Conservation (phyloP, 78 protist species). For the Acrasis kona region DNA sequence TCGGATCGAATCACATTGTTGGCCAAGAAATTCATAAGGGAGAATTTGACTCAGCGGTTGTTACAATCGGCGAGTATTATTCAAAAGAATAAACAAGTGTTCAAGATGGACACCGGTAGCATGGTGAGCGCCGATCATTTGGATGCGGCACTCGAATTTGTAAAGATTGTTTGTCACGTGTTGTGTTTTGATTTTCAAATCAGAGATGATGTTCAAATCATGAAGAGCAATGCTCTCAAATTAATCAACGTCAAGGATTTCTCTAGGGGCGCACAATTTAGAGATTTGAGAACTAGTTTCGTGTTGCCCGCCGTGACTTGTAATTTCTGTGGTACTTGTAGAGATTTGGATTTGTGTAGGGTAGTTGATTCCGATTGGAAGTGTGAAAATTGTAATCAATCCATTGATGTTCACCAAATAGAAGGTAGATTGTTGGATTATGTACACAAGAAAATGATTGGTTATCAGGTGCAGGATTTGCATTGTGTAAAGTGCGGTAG, state of each 20-base stretch:
- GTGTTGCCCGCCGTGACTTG: background rate
- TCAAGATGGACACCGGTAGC: background rate
- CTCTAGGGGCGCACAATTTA: too few species aligned
- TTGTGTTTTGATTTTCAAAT: background rate
- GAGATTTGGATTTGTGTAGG: background rate
- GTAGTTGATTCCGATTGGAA: background rate
- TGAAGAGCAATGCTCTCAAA: background rate
- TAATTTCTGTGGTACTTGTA: background rate
- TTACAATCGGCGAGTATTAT: background rate
- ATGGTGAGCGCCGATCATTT: too few species aligned
- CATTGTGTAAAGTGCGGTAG: background rate
- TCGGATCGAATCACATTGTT: too few species aligned
- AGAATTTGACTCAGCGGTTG: background rate
- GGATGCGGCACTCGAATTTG: background rate
- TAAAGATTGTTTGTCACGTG: background rate
- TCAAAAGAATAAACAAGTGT: background rate
- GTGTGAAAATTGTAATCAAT: background rate
- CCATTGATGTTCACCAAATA: background rate
- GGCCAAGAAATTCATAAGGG: too few species aligned
- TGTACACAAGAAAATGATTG: background rate
- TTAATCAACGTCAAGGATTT: background rate
- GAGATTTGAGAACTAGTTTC: background rate
- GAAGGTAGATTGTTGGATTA: background rate
- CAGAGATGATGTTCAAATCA: background rate
- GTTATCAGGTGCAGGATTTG: conserved; percentile 1